Evolutionary conservation across 345 rosid species (phyloP).

Genomic region (Ceriops decandra): DNA sequence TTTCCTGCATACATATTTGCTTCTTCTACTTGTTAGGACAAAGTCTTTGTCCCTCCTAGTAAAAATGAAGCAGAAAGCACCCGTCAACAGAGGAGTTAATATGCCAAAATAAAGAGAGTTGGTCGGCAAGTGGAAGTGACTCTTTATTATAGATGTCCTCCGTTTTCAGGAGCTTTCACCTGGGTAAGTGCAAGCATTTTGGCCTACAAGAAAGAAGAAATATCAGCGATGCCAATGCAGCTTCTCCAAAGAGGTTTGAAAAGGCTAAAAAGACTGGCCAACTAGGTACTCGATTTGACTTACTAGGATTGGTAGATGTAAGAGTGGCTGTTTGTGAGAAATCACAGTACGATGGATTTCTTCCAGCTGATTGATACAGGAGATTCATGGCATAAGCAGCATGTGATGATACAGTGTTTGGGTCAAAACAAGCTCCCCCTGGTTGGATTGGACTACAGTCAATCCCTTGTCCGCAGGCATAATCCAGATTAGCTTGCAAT

Average conservation of each 20-base stretch:
- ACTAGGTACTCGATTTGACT: neutral
- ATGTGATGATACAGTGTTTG: slow-evolving; percentile 59
- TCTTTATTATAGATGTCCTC: no score
- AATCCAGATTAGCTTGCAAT: slow-evolving; percentile 72
- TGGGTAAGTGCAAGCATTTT: slow-evolving; percentile 40
- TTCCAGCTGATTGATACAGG: slow-evolving; percentile 52
- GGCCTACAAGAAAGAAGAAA: slow-evolving; percentile 26
- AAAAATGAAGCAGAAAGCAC: no score
- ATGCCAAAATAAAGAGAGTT: no score
- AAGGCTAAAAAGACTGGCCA: neutral
- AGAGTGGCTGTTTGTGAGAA: slow-evolving; percentile 62
- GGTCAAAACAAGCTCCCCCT: slow-evolving; percentile 75
- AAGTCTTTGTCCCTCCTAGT: no score
- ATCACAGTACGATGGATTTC: slow-evolving; percentile 57
- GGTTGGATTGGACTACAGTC: slow-evolving; percentile 62
- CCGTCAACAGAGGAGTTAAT: no score
- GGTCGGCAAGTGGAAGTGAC: no score
- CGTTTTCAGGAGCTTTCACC: slow-evolving; percentile 23
- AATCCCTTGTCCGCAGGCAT: slow-evolving; percentile 57
- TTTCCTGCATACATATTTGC: no score
- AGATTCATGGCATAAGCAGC: slow-evolving; percentile 82
- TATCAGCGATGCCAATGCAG: neutral
- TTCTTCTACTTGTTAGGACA: no score
- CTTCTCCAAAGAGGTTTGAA: no score
- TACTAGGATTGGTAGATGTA: slow-evolving; percentile 16